phyloP scores from a whole-genome alignment of 2,329 filamentous ascomycete genomes.

The Arthrobotrys sinensis region DNA sequence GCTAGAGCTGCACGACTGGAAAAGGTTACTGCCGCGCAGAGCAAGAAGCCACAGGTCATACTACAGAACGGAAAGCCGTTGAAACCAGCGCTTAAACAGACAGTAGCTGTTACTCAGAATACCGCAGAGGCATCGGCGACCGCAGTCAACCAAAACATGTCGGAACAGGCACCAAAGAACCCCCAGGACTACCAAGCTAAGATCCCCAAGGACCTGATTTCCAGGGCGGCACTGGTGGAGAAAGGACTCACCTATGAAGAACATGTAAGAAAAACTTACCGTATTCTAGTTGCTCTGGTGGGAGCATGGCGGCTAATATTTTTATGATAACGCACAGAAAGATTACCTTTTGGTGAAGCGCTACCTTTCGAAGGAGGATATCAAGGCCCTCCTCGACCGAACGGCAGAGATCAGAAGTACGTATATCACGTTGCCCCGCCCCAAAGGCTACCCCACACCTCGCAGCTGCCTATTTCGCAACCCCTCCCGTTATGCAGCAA shows the following conservation, averaged over 20 bases:
- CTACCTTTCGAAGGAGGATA: slow-evolving; percentile 61
- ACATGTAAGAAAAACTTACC: slow-evolving; percentile 43
- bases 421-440: slow-evolving; percentile 34
- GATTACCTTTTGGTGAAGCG: slow-evolving; percentile 59
- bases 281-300: neutral
- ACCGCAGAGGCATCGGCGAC: slow-evolving; percentile 43
- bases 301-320: slow-evolving; percentile 11
- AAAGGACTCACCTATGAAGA: slow-evolving; percentile 59
- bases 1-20: slow-evolving; percentile 56
- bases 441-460: slow-evolving; percentile 5
- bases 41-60: slow-evolving; percentile 58
- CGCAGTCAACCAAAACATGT: slow-evolving; percentile 58
- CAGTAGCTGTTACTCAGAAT: slow-evolving; percentile 52
- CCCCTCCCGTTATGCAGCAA: slow-evolving; percentile 18
- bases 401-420: slow-evolving; percentile 61
- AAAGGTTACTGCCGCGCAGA: slow-evolving; percentile 33
- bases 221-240: slow-evolving; percentile 55
- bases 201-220: slow-evolving; percentile 59
- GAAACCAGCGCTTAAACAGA: slow-evolving; percentile 58
- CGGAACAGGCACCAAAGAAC: slow-evolving; percentile 58
- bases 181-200: slow-evolving; percentile 60
- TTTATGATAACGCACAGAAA: slow-evolving; percentile 37
- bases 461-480: slow-evolving; percentile 49
- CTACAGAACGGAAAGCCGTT: slow-evolving; percentile 58
- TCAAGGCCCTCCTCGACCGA: slow-evolving; percentile 59